These are phyloP conservation scores for Penicillium sp. DNA, from an alignment of 2,329 filamentous ascomycete species.

Conservation along the genomic window DNA sequence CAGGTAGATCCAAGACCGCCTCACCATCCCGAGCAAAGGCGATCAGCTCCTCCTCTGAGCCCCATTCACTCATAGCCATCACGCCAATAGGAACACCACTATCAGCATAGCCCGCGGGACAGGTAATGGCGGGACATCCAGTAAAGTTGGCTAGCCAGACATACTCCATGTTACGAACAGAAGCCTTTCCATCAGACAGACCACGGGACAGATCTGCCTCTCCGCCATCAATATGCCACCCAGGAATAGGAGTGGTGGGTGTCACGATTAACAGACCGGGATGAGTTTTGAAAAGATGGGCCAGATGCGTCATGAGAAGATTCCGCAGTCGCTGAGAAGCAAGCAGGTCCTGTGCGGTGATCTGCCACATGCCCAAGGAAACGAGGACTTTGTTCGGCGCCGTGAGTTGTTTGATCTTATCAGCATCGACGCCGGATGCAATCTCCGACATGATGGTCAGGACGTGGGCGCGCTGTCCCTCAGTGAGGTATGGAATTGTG, in stretches of 20 bases:
- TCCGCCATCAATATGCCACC: slow-evolving; percentile 69
- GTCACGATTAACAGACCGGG: slow-evolving; percentile 78
- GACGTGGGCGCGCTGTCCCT: slow-evolving; percentile 76
- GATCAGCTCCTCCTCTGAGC: slow-evolving; percentile 54
- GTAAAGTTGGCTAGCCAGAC: slow-evolving; percentile 82
- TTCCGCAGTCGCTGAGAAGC: slow-evolving; percentile 73
- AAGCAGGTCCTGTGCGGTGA: slow-evolving; percentile 69
- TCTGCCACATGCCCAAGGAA: slow-evolving; percentile 61
- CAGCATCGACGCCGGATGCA: slow-evolving; percentile 51
- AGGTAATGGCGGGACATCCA: slow-evolving; percentile 73
- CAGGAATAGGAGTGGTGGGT: slow-evolving; percentile 73
- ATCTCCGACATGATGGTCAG: slow-evolving; percentile 76
- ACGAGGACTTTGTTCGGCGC: slow-evolving; percentile 71
- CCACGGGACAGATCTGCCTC: slow-evolving; percentile 64
- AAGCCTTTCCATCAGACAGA: slow-evolving; percentile 70
- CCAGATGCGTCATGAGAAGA: slow-evolving; percentile 76
- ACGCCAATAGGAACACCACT: slow-evolving; percentile 51
- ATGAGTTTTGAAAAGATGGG: slow-evolving; percentile 67
- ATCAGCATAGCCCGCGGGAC: slow-evolving; percentile 70
- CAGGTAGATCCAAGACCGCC: slow-evolving; percentile 43
- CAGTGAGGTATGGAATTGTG: slow-evolving; percentile 59
- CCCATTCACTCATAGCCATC: slow-evolving; percentile 60
- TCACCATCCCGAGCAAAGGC: slow-evolving; percentile 57
- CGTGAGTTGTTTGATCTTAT: slow-evolving; percentile 61
- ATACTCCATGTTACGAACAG: slow-evolving; percentile 80